phyloP scores from a whole-genome alignment of 768 basidiomycete species.

The Lentinula edodes region DNA sequence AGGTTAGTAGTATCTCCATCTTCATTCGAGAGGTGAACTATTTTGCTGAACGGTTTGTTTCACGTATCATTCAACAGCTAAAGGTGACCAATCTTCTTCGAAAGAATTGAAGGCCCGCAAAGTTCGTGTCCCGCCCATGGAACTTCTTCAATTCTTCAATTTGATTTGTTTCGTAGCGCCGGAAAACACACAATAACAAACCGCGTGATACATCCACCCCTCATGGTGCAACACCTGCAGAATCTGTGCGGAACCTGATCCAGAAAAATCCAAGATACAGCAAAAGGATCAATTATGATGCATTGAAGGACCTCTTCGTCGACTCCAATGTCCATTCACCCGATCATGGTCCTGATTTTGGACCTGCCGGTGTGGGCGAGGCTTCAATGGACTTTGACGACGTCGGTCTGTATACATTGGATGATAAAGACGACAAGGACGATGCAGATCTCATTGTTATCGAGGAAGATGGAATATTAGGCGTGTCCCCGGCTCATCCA shows the following conservation, averaged over 20 bases:
- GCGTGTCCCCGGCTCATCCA: constrained; percentile 16
- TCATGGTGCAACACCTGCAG: constrained; percentile 65
- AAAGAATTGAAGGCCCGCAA: constrained; percentile 58
- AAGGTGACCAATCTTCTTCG: constrained; percentile 46
- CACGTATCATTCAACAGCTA: constrained; percentile 42
- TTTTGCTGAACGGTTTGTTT: constrained; percentile 39
- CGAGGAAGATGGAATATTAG: constrained; percentile 38
- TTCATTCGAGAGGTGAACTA: constrained; percentile 5
- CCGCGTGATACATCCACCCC: constrained; percentile 74
- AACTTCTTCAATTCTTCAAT: constrained; percentile 19
- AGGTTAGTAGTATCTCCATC: constrained; percentile 36
- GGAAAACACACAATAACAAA: constrained; percentile 50
- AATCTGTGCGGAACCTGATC: constrained; percentile 71
- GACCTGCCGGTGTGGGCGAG: background rate
- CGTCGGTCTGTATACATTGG: constrained; percentile 10
- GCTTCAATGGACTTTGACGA: background rate
- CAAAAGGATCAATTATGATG: constrained; percentile 92
- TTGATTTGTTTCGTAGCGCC: constrained; percentile 40
- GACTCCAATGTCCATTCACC: constrained; percentile 22
- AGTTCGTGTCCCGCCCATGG: constrained; percentile 54
- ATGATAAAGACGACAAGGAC: constrained; percentile 38
- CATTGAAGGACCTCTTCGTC: constrained; percentile 73
- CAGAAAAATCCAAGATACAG: constrained; percentile 87
- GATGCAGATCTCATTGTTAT: constrained; percentile 34
- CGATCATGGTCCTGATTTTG: background rate